Base-by-base conservation (phyloP, 331 rosid species). In the Prunus yedoensis region DNA sequence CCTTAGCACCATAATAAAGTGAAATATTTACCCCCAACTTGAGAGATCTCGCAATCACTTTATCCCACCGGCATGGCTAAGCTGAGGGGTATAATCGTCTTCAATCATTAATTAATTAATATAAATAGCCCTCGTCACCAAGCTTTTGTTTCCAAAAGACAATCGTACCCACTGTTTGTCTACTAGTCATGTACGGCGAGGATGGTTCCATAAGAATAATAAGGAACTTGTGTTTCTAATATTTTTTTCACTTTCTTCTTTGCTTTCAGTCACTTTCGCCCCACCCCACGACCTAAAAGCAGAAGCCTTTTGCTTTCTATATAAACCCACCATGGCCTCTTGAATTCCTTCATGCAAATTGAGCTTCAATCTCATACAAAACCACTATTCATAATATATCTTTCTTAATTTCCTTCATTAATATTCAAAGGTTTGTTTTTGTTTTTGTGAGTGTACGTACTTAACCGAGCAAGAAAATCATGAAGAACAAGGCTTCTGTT, bases 401-500 rank as follows among this genome's bases (percentile, higher is more conserved):
- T 18, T 25, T 25, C 27, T 25, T 25, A 25, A 25, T 25, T 25
- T 25, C 27, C 27, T 25, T 25, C 27, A 25, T 25, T 25, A 25
- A 25, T 25, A 25, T 25, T 25, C 27, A 25, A 25, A 25, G 27
- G 27, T 25, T 25, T 25, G 27, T 25, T 25, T 25, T 25, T 25
- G 27, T 25, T 25, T 25, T 25, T 25, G 27, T 25, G 27, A 25
- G 27, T 25, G 27, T 25, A 25, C 27, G 27, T 1, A 25, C 27
- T 25, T 27, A 27, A 27, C 2, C 45, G 32, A 63, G 46, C 68
- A 32, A 63, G 43, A 60, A 28, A 17, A 75, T 32, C 74, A 86
- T 87, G 88, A 88, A 81, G 84, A 88, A 77, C 74, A 87, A 85
- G 77, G 88, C 85, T 32, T 79, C 88, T 7, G 63, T 10, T 70